phyloP scores from a whole-genome alignment of 2,329 filamentous ascomycete species.

The Monilinia fructigena region DNA sequence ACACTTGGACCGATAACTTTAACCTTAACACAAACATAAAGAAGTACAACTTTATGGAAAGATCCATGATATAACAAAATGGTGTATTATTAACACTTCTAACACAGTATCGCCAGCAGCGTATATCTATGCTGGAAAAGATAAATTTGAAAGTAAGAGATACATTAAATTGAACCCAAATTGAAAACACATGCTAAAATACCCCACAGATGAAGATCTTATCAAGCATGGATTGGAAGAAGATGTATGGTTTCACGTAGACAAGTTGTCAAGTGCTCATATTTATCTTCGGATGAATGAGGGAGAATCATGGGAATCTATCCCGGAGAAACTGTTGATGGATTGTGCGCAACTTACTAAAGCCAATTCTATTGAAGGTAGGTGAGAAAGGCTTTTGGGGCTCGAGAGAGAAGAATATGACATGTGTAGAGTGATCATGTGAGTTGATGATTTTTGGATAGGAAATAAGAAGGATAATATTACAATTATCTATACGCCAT shows the following conservation, averaged over 20 bases:
- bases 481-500: constrained; percentile 95
- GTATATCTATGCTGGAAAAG: constrained; percentile 94
- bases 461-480: constrained; percentile 99
- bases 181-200: constrained; percentile 16
- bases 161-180: no score
- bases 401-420: background rate
- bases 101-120: constrained; percentile 77
- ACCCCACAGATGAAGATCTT: constrained; percentile 78
- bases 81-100: constrained; percentile 97
- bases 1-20: background rate
- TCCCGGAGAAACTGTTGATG: constrained; percentile 70
- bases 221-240: constrained; percentile 94
- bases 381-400: constrained; percentile 41
- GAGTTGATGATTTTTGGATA: constrained; percentile 40
- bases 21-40: background rate
- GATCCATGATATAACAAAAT: constrained; percentile 49
- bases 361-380: constrained; percentile 92
- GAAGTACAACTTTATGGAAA: constrained; percentile 30
- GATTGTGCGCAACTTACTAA: constrained; percentile 98
- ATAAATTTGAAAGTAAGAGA: constrained; percentile 89
- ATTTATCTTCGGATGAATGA: constrained; percentile 86
- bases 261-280: constrained; percentile 95
- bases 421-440: constrained; percentile 20
- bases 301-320: constrained; percentile 78
- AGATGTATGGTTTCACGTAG: constrained; percentile 98